Conservation (phyloP, 768 basidiomycete genomes). For the Amanita jacksonii region DNA sequence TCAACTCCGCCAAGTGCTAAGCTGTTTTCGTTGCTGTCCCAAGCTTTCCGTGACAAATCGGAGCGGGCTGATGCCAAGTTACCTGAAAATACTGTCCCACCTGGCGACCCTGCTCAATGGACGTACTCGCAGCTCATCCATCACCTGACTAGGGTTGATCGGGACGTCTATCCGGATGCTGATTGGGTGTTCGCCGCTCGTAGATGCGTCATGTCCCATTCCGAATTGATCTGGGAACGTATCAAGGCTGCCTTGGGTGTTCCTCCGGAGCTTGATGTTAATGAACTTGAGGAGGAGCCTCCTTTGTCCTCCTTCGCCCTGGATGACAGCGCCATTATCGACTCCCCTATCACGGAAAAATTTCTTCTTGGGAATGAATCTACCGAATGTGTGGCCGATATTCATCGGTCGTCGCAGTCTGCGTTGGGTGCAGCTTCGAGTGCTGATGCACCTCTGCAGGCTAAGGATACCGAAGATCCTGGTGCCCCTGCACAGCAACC, state of each 20-base stretch:
- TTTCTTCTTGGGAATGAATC: not conserved
- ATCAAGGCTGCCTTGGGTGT: constrained; percentile 83
- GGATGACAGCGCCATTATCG: constrained; percentile 37
- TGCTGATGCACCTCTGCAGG: not conserved
- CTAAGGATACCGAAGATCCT: no score
- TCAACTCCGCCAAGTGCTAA: constrained; percentile 55
- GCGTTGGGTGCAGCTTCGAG: not conserved
- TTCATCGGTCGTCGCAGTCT: not conserved
- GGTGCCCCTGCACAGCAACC: no score
- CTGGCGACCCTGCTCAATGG: constrained; percentile 61
- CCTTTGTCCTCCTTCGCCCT: constrained; percentile 4
- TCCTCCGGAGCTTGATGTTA: constrained; percentile 72
- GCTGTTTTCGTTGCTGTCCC: constrained; percentile 62
- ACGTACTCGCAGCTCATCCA: constrained; percentile 55
- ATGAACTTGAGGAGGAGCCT: constrained; percentile 27
- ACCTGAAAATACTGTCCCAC: constrained; percentile 21
- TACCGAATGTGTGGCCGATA: not conserved
- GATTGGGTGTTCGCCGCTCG: constrained; percentile 67
- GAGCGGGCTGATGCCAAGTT: constrained; percentile 5
- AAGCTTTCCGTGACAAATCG: constrained; percentile 44
- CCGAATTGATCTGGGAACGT: constrained; percentile 88
- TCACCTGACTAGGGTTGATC: constrained; percentile 58
- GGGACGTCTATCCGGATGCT: constrained; percentile 55
- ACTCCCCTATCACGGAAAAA: constrained; percentile 29
- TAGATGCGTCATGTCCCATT: constrained; percentile 65